Evolutionary conservation across 129 eudicot genomes (phyloP), one percentile per base, ranked within the genome.

Genomic region (Tanacetum coccineum): DNA sequence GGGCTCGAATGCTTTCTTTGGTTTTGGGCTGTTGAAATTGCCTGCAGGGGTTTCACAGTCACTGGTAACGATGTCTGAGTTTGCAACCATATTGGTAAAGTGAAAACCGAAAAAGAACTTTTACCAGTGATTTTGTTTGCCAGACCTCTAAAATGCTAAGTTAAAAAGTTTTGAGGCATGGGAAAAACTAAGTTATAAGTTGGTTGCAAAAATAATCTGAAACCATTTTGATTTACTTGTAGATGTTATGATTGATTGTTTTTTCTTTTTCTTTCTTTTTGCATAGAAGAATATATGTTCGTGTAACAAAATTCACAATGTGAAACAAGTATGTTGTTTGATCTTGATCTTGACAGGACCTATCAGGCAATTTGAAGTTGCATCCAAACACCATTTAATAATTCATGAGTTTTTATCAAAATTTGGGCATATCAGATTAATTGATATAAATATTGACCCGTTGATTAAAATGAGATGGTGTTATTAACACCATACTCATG

Each of bases 1-100:
- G 91, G 91, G 49, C 62, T 85, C 13, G 91, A 85, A 63, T 81
- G 84, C 77, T 81, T 65, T 81, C 87, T 82, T 40, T 85, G 84
- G 87, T 85, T 44, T 70, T 81, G 87, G 74, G 84, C 83, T 52
- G 91, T 84, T 55, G 84, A 85, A 81, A 81, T 85, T 55, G 74
- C 79, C 11, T 87, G 91, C 62, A 76, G 91, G 74, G 91, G 91
- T 58, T 78, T 76, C 62, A 81, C 87, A 32, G 56, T 85, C 62
- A 85, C 91, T 20, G 91, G 91, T 28, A 25, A 45, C 5, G 20
- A 26, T 49, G 54, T 22, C 2, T 25, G 62, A 59, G 45, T 59
- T 59, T 59, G 64, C 64, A 13, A 22, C 32, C 39, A 1, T 19
- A 9, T 22, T 21, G 11, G 39, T 56, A 10, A 56, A 22, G n/a